Evolutionary conservation across 768 basidiomycete species (phyloP), one percentile per base, ranked within the genome.

Genomic region (Pisolithus albus): DNA sequence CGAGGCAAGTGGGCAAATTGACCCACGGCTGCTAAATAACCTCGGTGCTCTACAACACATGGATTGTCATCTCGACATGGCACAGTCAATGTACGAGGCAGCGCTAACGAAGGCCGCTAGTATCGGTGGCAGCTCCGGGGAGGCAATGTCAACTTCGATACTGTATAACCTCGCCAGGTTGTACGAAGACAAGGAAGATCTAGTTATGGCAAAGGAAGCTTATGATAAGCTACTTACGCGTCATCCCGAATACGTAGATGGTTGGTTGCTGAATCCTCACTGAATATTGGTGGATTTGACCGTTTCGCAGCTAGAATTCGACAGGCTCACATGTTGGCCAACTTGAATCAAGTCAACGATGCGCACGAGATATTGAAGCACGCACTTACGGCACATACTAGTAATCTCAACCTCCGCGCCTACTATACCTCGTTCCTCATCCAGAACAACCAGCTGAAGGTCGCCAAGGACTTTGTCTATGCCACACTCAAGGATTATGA

Each of bases 201-300:
- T 77, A 5, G 75, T 69, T 1, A 75, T 84, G 54, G 94, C 95
- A 2, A 84, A 77, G 56, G 89, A 87, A 57, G 92, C 90, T 1
- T 98, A 94, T 60, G 81, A 85, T 45, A 92, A 92, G 67, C 75
- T 98, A 8, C 69, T 97, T 34, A 72, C 81, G n/a, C 77, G 87
- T 49, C 95, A 98, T 74, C 92, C 94, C 1, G 96, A 98, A 70
- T 97, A 95, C 64, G 80, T 93, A 21, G 95, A 97, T 64, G 95
- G 94, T 95, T 58, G 44, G 86, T 72, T 32, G 49, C 46, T 36
- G 30, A n/a, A 43, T 47, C 18, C 26, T 38, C 7, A 19, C 7
- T 26, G 40, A 34, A 49, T 13, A 39, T n/a, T 39, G 38, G 6
- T 4, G 16, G 5, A 13, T 37, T 53, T 66, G 28, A 67, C 39